phyloP scores from a whole-genome alignment of 139 green algal species.

The Medakamo hakoo region DNA sequence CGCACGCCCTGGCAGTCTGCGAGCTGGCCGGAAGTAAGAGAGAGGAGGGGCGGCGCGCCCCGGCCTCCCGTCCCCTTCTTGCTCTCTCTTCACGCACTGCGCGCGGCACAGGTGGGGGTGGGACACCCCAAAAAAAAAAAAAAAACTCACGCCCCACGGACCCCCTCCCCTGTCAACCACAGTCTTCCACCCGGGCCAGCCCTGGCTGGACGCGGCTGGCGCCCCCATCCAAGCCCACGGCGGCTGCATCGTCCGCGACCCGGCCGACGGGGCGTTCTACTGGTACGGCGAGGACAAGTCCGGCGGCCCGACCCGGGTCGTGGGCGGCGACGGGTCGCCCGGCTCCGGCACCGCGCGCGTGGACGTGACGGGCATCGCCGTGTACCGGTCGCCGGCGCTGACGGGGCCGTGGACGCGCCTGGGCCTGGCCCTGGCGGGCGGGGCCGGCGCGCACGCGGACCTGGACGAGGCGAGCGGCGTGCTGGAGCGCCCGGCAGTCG shows the following conservation, averaged over 20 bases:
- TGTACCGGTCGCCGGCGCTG: constrained; percentile 24
- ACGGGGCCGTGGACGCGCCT: constrained; percentile 7
- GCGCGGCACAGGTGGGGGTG: too few relatives aligned
- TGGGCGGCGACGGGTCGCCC: constrained; percentile 2
- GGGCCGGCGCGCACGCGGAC: constrained; percentile 12
- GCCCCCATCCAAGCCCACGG: constrained; percentile 24
- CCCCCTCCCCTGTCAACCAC: too few relatives aligned
- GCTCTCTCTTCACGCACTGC: too few relatives aligned
- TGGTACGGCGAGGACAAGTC: constrained; percentile 23
- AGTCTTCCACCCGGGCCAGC: too few relatives aligned
- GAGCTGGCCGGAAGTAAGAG: too few relatives aligned
- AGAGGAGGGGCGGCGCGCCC: too few relatives aligned
- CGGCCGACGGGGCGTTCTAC: constrained; percentile 14
- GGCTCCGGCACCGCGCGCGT: constrained; percentile 9
- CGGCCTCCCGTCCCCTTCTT: too few relatives aligned
- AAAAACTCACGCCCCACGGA: too few relatives aligned
- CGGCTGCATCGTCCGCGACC: constrained; percentile 15
- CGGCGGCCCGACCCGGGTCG: too few relatives aligned
- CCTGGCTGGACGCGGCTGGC: too few relatives aligned
- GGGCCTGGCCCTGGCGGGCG: constrained; percentile 13
- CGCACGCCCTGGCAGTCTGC: too few relatives aligned
- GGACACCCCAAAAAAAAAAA: too few relatives aligned
- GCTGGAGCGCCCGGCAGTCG: constrained; percentile 29
- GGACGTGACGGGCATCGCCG: constrained; percentile 24
- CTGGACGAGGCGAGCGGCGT: constrained; percentile 16